Base-by-base conservation (phyloP, 2,329 filamentous ascomycete species). In the Trichoderma sp. region DNA sequence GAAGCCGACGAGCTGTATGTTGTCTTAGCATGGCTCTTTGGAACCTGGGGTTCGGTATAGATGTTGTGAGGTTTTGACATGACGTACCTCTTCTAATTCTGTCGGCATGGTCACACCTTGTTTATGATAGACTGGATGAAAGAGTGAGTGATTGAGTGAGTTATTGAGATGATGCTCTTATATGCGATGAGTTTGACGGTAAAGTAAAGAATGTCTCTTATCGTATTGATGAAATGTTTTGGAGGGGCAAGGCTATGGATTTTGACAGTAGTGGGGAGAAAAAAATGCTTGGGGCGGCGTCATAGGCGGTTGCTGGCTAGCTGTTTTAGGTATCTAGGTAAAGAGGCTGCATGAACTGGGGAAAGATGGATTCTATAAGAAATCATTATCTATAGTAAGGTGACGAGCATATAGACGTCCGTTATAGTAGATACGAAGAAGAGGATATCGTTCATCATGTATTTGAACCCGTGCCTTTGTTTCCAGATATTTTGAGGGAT, bases 1-100 rank as follows among this genome's bases (percentile, higher is more conserved):
- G 78, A 98, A 97, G 76, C 93, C 92, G 67, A 97, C 92, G 62
- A 97, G 87, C 92, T 96, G 34, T 12, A 71, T 34, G 28, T 51
- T 30, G 43, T 6, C 43, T 66, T 24, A 59, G 54, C 44, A 66
- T 12, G 2, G 43, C 2, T 39, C 1, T 17, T 41, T 24, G 21
- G 21, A 24, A 43, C 28, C 10, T 39, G 10, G 15, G 7, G 28
- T 14, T 39, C 1, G 1, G 41, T n/a, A 15, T 4, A 10, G 4
- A 7, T 12, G n/a, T 43, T 19, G 15, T 17, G 67, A 63, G 12
- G 39, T 60, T 44, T n/a, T 39, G 12, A 63, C 68, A 3, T 6
- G 17, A 10, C 48, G 48, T 80, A 91, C 90, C 79, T 93, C 90
- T 80, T 92, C 89, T 51, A 93, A 77, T 80, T 93, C 89, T 50